These are phyloP conservation scores for Candida taoyuanica DNA, from an alignment of 805 yeast genomes.

Conservation along the genomic window DNA sequence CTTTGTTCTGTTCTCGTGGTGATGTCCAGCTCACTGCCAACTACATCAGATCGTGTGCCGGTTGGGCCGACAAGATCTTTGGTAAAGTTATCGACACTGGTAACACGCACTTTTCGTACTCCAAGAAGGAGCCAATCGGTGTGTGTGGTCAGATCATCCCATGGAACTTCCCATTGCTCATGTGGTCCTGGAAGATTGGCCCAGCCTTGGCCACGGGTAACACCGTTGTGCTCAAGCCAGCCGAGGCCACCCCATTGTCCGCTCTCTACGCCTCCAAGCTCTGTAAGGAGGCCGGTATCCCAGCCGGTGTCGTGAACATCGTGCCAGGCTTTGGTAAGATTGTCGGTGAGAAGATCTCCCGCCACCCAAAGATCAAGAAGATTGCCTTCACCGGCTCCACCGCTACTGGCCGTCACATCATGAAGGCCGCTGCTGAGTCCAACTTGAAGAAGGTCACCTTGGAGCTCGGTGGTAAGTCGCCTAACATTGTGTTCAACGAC, in stretches of 20 bases:
- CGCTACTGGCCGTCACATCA: conserved; percentile 76
- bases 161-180: conserved; percentile 89
- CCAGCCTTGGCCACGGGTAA: conserved; percentile 87
- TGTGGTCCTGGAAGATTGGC: conserved; percentile 84
- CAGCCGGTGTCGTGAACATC: conserved; percentile 76
- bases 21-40: conserved; percentile 69
- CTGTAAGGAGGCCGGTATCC: conserved; percentile 72
- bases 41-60: conserved; percentile 81
- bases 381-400: conserved; percentile 90
- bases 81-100: conserved; percentile 63
- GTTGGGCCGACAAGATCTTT: conserved; percentile 66
- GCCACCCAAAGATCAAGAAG: conserved; percentile 67
- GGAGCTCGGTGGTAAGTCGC: conserved; percentile 96
- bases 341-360: conserved; percentile 67
- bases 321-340: conserved; percentile 76
- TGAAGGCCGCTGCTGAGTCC: conserved; percentile 74
- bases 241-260: conserved; percentile 83
- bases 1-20: conserved; percentile 64
- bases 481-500: conserved; percentile 83
- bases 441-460: conserved; percentile 86
- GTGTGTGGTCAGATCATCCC: conserved; percentile 89
- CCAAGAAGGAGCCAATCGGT: conserved; percentile 79
- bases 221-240: conserved; percentile 79
- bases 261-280: conserved; percentile 65
- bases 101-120: conserved; percentile 54